Evolutionary conservation across 1,284 basidiomycete genomes (phyloP), one percentile per base, ranked within the genome.

Genomic region (Puccinia polysora): DNA sequence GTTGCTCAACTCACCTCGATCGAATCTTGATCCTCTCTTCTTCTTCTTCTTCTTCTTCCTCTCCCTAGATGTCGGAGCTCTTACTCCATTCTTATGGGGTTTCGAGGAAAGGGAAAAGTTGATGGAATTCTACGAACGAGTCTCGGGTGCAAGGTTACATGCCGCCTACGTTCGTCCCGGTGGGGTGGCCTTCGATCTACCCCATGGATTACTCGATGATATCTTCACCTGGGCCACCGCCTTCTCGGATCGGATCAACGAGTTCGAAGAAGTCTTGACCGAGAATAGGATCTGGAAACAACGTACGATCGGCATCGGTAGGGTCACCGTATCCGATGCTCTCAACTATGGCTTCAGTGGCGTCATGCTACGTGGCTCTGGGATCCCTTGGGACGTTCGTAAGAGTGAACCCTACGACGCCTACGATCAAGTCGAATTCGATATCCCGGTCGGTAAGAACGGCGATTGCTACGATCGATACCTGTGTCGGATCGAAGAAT

Each of bases 31-130:
- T 30, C 14, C n/a, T 34, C n/a, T 60, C 25, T 23, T 47, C 53
- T 30, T 45, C 7, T 2, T 5, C 52, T 45, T 14, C 15, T 47
- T 30, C 40, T 53, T 49, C 8, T 65, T 20, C 12, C 8, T 32
- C 14, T 2, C 8, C 1, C 8, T 70, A 77, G 92, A 96, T 79
- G 95, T 98, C 75, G 96, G 95, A 80, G 95, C 92, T 75, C 85
- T 99, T 6, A 99, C 96, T 1, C 96, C 95, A 58, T 99, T 97
- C 88, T 84, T 98, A 47, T 98, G 93, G 94, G 96, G 94, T 78
- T 97, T 98, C 84, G 95, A 98, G 82, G 95, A 98, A 82, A 92
- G 95, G 76, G 95, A 98, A 83, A 97, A 98, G 84, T 87, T 98
- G 76, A 97, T 97, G 95, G 95, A 98, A 81, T 98, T 98, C 82